Evolutionary conservation across 768 basidiomycete species (phyloP).

Genomic region (Dendrothele bispora): DNA sequence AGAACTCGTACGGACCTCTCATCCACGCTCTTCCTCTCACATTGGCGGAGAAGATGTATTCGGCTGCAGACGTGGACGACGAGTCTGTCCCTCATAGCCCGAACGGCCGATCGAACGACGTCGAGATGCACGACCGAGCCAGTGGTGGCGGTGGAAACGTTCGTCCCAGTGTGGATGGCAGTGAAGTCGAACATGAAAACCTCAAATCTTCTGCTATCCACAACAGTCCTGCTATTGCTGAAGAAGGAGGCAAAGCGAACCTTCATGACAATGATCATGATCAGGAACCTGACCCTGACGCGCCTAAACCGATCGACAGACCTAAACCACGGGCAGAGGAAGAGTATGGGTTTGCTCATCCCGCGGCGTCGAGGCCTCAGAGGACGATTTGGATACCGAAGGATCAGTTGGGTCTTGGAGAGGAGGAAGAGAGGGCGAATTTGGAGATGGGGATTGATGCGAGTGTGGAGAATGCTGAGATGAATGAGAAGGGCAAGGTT

Average conservation of each 20-base stretch:
- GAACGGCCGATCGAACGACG: not conserved
- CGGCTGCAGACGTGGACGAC: conserved; percentile 18
- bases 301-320: conserved; percentile 10
- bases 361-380: conserved; percentile 74
- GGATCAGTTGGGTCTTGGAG: conserved; percentile 64
- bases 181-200: conserved; percentile 5
- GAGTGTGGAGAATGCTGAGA: conserved; percentile 46
- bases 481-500: conserved; percentile 65
- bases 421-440: conserved; percentile 62
- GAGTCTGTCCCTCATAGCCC: not conserved
- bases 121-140: conserved; percentile 1
- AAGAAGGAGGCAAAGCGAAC: not conserved
- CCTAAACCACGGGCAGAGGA: conserved; percentile 26
- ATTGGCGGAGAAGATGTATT: conserved; percentile 69
- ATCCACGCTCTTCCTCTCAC: conserved; percentile 73
- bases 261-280: not conserved
- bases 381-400: conserved; percentile 82
- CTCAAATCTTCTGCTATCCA: conserved; percentile 8
- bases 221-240: not conserved
- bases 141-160: not conserved
- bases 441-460: conserved; percentile 50
- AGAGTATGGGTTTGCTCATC: conserved; percentile 83
- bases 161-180: not conserved
- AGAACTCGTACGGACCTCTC: conserved; percentile 80
- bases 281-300: conserved; percentile 4